Base-by-base conservation (phyloP, 257 asterid species). In the Nicotiana tomentosiformis region DNA sequence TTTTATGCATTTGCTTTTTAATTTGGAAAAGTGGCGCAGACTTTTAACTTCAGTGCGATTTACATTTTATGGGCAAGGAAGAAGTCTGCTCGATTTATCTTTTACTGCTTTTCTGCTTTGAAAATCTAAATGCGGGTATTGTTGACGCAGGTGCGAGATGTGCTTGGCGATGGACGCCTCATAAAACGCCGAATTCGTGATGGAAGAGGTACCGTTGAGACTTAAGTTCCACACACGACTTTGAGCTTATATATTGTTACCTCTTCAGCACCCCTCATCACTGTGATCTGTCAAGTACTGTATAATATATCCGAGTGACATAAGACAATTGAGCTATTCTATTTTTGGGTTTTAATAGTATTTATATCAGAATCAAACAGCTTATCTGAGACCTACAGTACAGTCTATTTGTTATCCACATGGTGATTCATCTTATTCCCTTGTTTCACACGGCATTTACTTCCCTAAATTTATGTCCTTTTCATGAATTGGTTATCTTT, bases 131-230 rank as follows among this genome's bases (percentile, higher is more conserved):
- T 76, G 46, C 1, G 64, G n/a, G 9, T 76, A 51, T 51, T 82
- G 61, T 83, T 64, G 77, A 85, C 78, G 80, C 91, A 96, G 98
- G 99, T 96, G 74, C 96, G 98, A 0, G 98, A 94, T 87, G 97
- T 96, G 88, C 98, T 96, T 83, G 99, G 99, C 20, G 99, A 96
- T 89, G 99, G 99, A 72, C 97, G 99, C 77, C 86, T 96, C 55
- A 94, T 96, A 72, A 96, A 96, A 89, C 93, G 98, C 23, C 98
- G 98, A 55, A 64, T 93, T 84, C 93, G 80, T 82, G 97, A 96
- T 88, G 99, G 99, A 88, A 90, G 97, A 92, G 99, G 99, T 92
- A 64, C 60, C 8, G 7, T 26, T 74, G 62, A 74, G 80, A 15
- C 62, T 74, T 49, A 49, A 74, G 37, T 64, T 46, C 26, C 43